phyloP scores from a whole-genome alignment of 1,284 basidiomycete species.

The Sphaerobolus stellatus region DNA sequence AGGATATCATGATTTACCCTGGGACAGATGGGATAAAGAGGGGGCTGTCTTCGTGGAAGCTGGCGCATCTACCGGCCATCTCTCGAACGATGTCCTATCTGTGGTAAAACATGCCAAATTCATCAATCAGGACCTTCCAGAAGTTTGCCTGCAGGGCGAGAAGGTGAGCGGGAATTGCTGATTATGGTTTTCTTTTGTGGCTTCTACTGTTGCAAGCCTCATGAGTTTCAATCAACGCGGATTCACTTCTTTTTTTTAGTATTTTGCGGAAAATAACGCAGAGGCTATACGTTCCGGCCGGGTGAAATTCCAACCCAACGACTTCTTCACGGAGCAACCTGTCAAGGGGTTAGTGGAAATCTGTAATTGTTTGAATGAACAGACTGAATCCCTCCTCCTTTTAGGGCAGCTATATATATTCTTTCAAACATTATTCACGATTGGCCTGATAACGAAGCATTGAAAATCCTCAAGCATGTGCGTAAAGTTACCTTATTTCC shows the following conservation, averaged over 20 bases:
- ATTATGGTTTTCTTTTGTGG: background rate
- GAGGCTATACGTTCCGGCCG: constrained; percentile 22
- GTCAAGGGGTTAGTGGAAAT: constrained; percentile 1
- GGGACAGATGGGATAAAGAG: constrained; percentile 1
- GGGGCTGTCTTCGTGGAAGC: constrained; percentile 5
- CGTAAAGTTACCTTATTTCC: background rate
- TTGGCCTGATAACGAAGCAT: constrained; percentile 6
- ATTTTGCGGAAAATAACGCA: constrained; percentile 31
- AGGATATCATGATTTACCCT: constrained; percentile 3
- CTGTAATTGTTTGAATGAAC: background rate
- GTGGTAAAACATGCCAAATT: constrained; percentile 5
- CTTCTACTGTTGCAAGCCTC: background rate
- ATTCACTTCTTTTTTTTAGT: constrained; percentile 19
- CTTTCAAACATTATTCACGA: constrained; percentile 8
- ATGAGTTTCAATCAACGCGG: background rate
- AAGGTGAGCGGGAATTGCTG: background rate
- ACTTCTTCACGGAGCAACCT: constrained; percentile 6
- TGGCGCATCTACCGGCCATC: constrained; percentile 7
- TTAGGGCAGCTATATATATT: constrained; percentile 6
- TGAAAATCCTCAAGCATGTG: constrained; percentile 1
- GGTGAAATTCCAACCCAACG: constrained; percentile 24
- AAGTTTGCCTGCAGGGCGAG: constrained; percentile 8
- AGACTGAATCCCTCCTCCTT: background rate
- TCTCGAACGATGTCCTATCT: background rate
- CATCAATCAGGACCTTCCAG: constrained; percentile 9